Evolutionary conservation across 1,284 basidiomycete species (phyloP).

Genomic region (Tetrapyrgos nigripes): DNA sequence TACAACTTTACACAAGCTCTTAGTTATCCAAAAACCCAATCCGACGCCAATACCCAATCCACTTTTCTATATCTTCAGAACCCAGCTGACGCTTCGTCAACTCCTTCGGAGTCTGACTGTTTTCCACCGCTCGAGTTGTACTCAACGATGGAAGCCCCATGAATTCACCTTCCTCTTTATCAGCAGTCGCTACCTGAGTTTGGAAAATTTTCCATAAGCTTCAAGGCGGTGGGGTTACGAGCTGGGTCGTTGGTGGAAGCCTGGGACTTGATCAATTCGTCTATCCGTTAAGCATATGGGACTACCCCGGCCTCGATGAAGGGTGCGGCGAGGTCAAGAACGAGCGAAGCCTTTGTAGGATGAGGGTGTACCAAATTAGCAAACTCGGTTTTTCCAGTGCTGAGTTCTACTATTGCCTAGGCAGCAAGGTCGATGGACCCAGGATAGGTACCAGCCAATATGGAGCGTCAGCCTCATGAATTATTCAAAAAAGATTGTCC

Average conservation of each 20-base stretch:
- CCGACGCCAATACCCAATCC: not conserved
- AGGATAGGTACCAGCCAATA: slow-evolving; percentile 24
- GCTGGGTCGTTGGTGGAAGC: not conserved
- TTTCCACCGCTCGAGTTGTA: not conserved
- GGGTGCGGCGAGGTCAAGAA: slow-evolving; percentile 22
- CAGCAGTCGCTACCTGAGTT: not conserved
- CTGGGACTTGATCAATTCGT: slow-evolving; percentile 18
- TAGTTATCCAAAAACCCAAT: not conserved
- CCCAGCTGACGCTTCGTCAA: not conserved
- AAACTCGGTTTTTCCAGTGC: slow-evolving; percentile 18
- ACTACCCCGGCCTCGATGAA: slow-evolving; percentile 20
- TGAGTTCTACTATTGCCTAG: slow-evolving; percentile 25
- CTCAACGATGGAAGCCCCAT: not conserved
- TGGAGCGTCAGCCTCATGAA: not conserved
- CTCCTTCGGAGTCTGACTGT: not conserved
- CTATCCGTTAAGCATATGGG: slow-evolving; percentile 29
- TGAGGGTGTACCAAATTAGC: slow-evolving; percentile 35
- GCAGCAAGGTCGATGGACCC: slow-evolving; percentile 31
- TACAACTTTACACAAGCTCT: no score
- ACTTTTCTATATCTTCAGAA: not conserved
- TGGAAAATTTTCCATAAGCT: not conserved
- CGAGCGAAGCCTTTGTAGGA: slow-evolving; percentile 21
- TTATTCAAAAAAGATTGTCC: not conserved
- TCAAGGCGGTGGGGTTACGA: not conserved
- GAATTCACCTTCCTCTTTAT: not conserved